Base-by-base conservation (phyloP, 148 eudicot species). In the Chenopodium album region DNA sequence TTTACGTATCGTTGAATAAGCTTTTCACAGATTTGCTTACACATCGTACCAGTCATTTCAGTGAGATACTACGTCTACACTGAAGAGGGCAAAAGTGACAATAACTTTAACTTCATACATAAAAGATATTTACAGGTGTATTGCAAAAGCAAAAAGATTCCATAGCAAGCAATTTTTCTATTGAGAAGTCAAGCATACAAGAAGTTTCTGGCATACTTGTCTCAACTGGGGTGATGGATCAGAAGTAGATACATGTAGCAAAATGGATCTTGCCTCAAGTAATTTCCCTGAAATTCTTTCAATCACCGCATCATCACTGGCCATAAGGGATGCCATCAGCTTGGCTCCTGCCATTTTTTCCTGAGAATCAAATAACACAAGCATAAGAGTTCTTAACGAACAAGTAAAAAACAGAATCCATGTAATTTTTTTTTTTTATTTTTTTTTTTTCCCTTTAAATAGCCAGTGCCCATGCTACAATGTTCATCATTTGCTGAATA, bases 261-360 rank as follows among this genome's bases (percentile, higher is more conserved):
- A 88, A 69, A 88, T 59, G 1, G 78, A 65, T 87, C 84, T 90
- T 8, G 89, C 94, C 79, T 90, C 92, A 19, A 87, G 54, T 68
- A 94, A 71, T 20, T 86, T 88, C 26, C 67, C 83, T 0, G 90
- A 87, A 52, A 94, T 86, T 75, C 88, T 85, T 77, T 86, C 82
- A 11, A 89, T 78, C 32, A 92, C 85, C 16, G 41, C 71, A 68
- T 90, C 94, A 69, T 94, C 94, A 73, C 95, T 87, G 13, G 91
- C 92, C 92, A 92, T 89, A 4, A 94, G 87, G 54, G 92, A 84
- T 31, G 88, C 90, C 85, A 92, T 65, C 47, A 94, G 82, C 86
- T 84, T 94, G 34, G 94, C 92, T 67, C 92, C 92, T 4, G 88
- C 89, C 78, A 92, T 71, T 86, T 82, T 89, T 86, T 91, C 97